Percentiles rank a stretch among this genome's conserved stretches.
These are phyloP conservation scores for Sodiomyces alkalinus DNA, from an alignment of 2,329 filamentous ascomycete species.

Conservation along the genomic window DNA sequence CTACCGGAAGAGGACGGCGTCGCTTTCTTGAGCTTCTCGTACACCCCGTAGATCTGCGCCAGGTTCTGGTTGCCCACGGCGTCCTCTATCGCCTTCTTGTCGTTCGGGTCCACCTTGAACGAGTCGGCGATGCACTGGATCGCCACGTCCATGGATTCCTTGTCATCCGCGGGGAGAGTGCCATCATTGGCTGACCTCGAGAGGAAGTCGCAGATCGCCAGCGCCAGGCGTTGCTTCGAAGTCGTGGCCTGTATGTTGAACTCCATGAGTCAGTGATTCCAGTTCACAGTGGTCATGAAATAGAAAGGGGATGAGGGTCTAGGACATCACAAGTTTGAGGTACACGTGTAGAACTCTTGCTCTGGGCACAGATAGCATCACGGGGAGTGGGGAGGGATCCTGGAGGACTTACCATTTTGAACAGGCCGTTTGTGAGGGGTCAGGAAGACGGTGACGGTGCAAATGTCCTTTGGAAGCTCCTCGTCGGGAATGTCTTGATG, in stretches of 20 bases:
- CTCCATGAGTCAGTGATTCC: too few species aligned
- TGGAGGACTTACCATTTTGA: conserved; percentile 1
- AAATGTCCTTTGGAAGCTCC: too few species aligned
- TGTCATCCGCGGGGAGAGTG: conserved; percentile 74
- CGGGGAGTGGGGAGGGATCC: neutral
- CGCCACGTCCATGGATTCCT: conserved; percentile 87
- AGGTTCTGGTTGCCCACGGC: conserved; percentile 80
- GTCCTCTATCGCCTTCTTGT: conserved; percentile 55
- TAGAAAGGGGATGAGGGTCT: too few species aligned
- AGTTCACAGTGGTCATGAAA: too few species aligned
- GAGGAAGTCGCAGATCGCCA: conserved; percentile 95
- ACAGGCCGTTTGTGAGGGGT: too few species aligned
- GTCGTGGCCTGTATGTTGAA: conserved; percentile 26
- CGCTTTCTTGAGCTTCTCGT: conserved; percentile 75
- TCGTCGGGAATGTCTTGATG: too few species aligned
- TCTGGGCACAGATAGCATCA: too few species aligned
- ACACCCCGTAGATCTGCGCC: conserved; percentile 82
- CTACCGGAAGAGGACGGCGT: too few species aligned
- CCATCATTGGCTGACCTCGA: conserved; percentile 72
- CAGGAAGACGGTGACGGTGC: too few species aligned
- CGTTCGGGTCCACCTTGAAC: conserved; percentile 83
- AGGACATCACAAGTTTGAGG: too few species aligned
- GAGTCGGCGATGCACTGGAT: conserved; percentile 87
- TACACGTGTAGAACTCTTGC: too few species aligned
- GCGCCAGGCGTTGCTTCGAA: conserved; percentile 73